Evolutionary conservation across 805 yeast species (phyloP).

Genomic region (Grigorovia humatica): DNA sequence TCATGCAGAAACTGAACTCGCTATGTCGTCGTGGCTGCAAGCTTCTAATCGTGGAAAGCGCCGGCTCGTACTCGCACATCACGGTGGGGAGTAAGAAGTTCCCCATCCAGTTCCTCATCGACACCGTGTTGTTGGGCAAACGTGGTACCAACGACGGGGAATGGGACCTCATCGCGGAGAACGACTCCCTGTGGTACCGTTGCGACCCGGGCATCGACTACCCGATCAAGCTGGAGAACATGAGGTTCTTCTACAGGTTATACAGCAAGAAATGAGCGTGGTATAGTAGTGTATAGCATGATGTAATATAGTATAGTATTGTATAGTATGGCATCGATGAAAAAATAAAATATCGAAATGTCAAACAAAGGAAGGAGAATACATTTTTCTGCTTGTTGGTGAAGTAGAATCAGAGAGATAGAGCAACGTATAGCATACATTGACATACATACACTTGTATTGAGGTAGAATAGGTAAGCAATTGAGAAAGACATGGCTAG

Average conservation of each 20-base stretch:
- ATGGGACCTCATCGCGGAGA: slow-evolving; percentile 57
- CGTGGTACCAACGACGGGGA: slow-evolving; percentile 38
- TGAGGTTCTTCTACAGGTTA: slow-evolving; percentile 75
- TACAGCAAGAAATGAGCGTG: slow-evolving; percentile 41
- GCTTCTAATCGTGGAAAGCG: slow-evolving; percentile 70
- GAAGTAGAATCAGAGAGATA: too few species aligned
- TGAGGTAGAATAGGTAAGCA: too few species aligned
- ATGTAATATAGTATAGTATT: neutral
- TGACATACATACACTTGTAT: too few species aligned
- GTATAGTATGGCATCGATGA: neutral
- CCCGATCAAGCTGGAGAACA: slow-evolving; percentile 66
- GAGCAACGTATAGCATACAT: too few species aligned
- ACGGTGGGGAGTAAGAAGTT: slow-evolving; percentile 64
- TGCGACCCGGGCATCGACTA: slow-evolving; percentile 43
- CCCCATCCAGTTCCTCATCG: slow-evolving; percentile 74
- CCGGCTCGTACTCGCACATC: slow-evolving; percentile 81
- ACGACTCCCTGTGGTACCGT: slow-evolving; percentile 80
- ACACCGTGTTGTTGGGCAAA: slow-evolving; percentile 54
- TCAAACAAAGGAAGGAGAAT: neutral
- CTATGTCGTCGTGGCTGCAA: slow-evolving; percentile 47
- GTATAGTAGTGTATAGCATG: too few species aligned
- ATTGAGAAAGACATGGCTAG: slow-evolving; percentile 5
- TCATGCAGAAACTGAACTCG: slow-evolving; percentile 43
- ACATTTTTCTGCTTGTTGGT: too few species aligned
- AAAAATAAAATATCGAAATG: neutral